Evolutionary conservation across 306 rosid genomes (phyloP), one percentile per base, ranked within the genome.

Genomic region (Cucurbita moschata): DNA sequence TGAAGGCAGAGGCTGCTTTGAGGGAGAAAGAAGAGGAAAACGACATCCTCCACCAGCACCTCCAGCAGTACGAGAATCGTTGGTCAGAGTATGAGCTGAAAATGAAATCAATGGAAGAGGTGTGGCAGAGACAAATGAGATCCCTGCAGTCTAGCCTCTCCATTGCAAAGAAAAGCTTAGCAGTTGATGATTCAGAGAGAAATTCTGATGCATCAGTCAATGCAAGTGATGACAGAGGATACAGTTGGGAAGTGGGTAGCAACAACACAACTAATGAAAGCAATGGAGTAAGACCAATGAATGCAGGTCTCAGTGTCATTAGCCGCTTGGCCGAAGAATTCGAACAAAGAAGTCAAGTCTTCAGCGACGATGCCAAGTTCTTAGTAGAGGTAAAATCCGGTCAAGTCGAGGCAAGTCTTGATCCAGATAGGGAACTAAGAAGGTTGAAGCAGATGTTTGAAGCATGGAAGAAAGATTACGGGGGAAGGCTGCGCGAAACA

Each of bases 31-130:
- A 91, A 82, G 97, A 91, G 77, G 99, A 94, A 83, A 94, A 94
- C 77, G 99, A 94, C 86, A 94, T 94, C 73, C 99, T 94, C 77
- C 91, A 89, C 72, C 99, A 94, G 77, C 97, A 96, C 16, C 85
- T 91, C 74, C 96, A 94, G 81, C 99, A 91, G 83, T 91, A 91
- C 6, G 97, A 94, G 60, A 94, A 77, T 81, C 93, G 99, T 68
- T 94, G 99, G 99, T 91, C 97, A 2, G 99, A 94, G 71, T 94
- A 94, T 73, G 99, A 94, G 82, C 75, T 87, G 66, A 94, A 94
- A 78, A 94, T 94, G 99, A 94, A 89, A 74, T 94, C 99, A 79
- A 94, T 94, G 99, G 99, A 94, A 85, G 97, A 94, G 87, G 97
- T 94, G 58, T 94, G 99, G 99, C 99, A 94, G 84, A 91, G 88